Evolutionary conservation across 345 rosid species (phyloP), one percentile per base, ranked within the genome.

Genomic region (Aurinia saxatilis): DNA sequence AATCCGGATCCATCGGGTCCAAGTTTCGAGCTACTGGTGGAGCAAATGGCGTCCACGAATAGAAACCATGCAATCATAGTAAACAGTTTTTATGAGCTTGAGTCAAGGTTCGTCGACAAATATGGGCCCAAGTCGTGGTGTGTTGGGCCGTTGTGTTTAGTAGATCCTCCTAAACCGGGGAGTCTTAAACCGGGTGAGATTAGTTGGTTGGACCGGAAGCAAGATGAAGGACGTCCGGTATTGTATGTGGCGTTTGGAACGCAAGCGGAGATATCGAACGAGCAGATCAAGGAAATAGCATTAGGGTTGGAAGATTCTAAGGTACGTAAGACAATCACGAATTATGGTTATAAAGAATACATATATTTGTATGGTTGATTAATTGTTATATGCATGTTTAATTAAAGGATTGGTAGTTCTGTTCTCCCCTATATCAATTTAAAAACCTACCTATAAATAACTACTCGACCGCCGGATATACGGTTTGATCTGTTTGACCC

Each of bases 201-300:
- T n/a, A 37, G 49, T 9, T 86, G 90, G 91, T 79, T 86, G 39
- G 85, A 90, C 72, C 36, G 60, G 42, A 81, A 80, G 60, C 68
- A 7, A 9, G 77, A 70, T 2, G 53, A 75, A 11, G 80, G 80
- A 3, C 49, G 60, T 13, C 33, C 86, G 0, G 90, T 86, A 37
- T 55, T 90, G 14, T 86, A 86, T 45, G 86, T 80, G 1, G 95
- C 91, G 3, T 86, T 86, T 51, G 97, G 95, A 45, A 69, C 97
- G 6, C 95, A 90, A 16, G 78, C 82, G 0, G 88, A 81, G 57
- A 62, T 84, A 15, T 72, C 86, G 4, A 9, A 46, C 0, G 74
- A 72, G 6, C 90, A 86, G 52, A 64, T 86, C 33, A 71, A 62
- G n/a, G 85, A 90, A 50, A 80, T 83, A 37, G 74, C 80, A 4